A percentile compares a stretch with the other conserved stretches of the same genome.
Evolutionary conservation across 345 rosid genomes (phyloP).

Genomic region (Rhodomyrtus tomentosa): DNA sequence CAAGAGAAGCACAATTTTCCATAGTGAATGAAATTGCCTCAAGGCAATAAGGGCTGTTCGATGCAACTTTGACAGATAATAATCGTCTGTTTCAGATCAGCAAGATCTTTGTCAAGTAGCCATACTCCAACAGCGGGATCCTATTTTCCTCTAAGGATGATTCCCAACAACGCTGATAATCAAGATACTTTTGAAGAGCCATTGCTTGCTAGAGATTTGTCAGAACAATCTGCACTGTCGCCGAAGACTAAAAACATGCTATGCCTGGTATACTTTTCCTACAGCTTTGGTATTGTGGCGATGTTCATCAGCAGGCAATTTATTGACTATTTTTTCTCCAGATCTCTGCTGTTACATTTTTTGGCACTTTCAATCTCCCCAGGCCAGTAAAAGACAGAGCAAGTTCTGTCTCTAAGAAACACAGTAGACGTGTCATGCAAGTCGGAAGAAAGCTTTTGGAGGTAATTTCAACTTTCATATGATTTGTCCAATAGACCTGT

Average conservation of each 20-base stretch:
- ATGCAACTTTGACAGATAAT: neutral
- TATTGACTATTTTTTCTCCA: constrained; percentile 9
- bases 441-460: constrained; percentile 58
- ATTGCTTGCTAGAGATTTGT: constrained; percentile 30
- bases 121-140: constrained; percentile 62
- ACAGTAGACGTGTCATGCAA: constrained; percentile 28
- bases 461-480: constrained; percentile 20
- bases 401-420: constrained; percentile 11
- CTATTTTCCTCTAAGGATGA: constrained; percentile 36
- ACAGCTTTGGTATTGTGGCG: neutral
- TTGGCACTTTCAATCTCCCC: constrained; percentile 39
- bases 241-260: constrained; percentile 41
- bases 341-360: constrained; percentile 42
- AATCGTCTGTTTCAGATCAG: constrained; percentile 39
- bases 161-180: constrained; percentile 19
- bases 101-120: constrained; percentile 72
- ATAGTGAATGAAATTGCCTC: neutral
- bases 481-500: neutral
- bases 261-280: constrained; percentile 41
- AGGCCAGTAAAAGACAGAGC: constrained; percentile 10
- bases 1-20: neutral
- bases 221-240: constrained; percentile 25
- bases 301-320: neutral
- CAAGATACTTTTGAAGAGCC: constrained; percentile 47
- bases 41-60: neutral